Evolutionary conservation across 257 asterid genomes (phyloP).

Genomic region (Leptodermis oblonga): DNA sequence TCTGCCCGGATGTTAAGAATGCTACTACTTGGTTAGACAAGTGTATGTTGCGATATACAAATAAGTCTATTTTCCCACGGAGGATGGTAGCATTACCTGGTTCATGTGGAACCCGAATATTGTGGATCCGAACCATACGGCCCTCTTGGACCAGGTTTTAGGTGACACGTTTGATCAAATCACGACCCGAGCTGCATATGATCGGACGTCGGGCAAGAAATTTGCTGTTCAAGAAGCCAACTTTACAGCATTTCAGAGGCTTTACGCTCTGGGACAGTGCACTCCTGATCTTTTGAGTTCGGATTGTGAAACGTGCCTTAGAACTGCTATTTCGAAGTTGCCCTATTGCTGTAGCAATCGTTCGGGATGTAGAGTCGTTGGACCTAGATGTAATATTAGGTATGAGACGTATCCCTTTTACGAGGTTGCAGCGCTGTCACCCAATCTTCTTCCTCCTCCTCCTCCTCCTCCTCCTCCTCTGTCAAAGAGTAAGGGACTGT

Average conservation of each 20-base stretch:
- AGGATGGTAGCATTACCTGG: background rate
- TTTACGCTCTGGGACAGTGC: slow-evolving; percentile 18
- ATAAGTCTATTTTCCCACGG: background rate
- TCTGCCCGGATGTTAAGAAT: slow-evolving; percentile 1
- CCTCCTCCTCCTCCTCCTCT: background rate
- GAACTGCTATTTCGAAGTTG: background rate
- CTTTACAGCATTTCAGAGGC: background rate
- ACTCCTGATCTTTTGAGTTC: slow-evolving; percentile 15
- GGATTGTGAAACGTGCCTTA: slow-evolving; percentile 16
- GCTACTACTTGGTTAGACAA: slow-evolving; percentile 13
- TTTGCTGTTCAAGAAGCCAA: slow-evolving; percentile 2
- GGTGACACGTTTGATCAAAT: background rate
- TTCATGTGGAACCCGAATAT: too few relatives aligned
- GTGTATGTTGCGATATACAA: slow-evolving; percentile 19
- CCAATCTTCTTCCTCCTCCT: background rate
- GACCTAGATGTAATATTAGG: background rate
- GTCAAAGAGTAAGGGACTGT: too few relatives aligned
- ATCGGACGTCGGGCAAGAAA: background rate
- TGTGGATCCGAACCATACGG: background rate
- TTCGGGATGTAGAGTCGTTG: rapidly evolving
- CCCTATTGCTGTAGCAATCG: background rate
- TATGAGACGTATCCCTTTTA: background rate
- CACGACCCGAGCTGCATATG: background rate
- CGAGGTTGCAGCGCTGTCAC: background rate
- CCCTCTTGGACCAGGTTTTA: background rate